Base-by-base conservation (phyloP, 331 rosid genomes). In the Pyrus hybrid region DNA sequence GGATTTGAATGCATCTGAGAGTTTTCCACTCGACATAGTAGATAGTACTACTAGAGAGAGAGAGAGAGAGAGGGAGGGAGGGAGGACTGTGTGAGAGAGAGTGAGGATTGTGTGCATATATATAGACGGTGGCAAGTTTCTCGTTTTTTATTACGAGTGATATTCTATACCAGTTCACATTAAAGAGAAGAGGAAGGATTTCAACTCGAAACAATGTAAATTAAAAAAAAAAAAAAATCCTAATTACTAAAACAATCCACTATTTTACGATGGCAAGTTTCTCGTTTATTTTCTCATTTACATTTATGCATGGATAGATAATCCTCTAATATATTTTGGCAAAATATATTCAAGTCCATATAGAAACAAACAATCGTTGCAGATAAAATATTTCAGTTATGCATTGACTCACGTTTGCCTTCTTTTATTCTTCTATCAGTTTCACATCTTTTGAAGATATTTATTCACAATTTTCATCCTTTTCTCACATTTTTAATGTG, bases 21-120 rank as follows among this genome's bases (percentile, higher is more conserved):
- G 87, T 75, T 82, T 77, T 20, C 63, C 88, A 86, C 9, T 61
- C 83, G 91, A 88, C 97, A 92, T 87, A 11, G 76, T 67, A 17
- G 21, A 51, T 51, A 17, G 57, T 51, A 17, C 4, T 17, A 51
- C 21, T 3, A 37, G 45, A 37, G 45, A 37, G 45, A 1, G 45
- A 37, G 45, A 37, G 43, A 11, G 7, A 5, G 13, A n/a, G 43
- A 9, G 45, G 7, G 37, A 7, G 37, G 8, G 9, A 33, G 8
- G 8, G 37, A 7, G 37, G 12, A 35, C 12, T 8, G 43, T 60
- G 17, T 18, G 43, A 41, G 20, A 45, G 8, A 14, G 3, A 49
- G 56, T 49, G 56, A 51, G 57, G 21, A 22, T 2, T 21, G 17
- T 22, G 17, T 10, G 29, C 28, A 22, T 58, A 58, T 22, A 58